Percentiles rank a stretch among this genome's conserved stretches.
phyloP scores from a whole-genome alignment of 2,329 filamentous ascomycete species.

The Cercospora canescens region DNA sequence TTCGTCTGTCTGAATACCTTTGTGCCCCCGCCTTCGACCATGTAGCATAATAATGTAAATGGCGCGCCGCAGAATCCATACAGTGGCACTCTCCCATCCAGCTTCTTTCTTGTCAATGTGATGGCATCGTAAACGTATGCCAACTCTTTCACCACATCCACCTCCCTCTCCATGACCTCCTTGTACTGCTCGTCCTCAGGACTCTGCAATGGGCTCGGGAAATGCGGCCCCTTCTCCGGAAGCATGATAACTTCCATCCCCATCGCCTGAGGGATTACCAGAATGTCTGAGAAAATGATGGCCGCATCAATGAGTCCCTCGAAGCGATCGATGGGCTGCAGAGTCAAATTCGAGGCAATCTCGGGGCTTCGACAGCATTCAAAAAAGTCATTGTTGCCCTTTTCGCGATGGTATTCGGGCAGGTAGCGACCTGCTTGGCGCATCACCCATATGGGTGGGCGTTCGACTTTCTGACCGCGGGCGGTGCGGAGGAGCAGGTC shows the following conservation, averaged over 20 bases:
- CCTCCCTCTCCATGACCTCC: conserved; percentile 70
- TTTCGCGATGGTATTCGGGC: conserved; percentile 95
- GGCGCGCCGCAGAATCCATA: conserved; percentile 97
- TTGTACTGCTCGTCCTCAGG: conserved; percentile 83
- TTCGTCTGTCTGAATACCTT: conserved; percentile 94
- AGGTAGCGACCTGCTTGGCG: conserved; percentile 97
- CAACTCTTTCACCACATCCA: conserved; percentile 82
- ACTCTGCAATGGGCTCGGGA: conserved; percentile 77
- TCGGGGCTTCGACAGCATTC: conserved; percentile 93
- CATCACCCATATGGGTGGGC: conserved; percentile 98
- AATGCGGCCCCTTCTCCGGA: conserved; percentile 94
- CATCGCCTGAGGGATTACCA: conserved; percentile 96
- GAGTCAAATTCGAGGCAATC: conserved; percentile 86
- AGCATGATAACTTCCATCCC: conserved; percentile 99
- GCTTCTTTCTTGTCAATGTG: conserved; percentile 82
- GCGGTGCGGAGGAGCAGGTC: conserved; percentile 89
- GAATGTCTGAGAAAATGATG: conserved; percentile 98
- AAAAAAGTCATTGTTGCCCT: conserved; percentile 91
- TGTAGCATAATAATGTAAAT: conserved; percentile 97
- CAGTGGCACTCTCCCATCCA: conserved; percentile 83
- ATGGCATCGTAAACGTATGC: conserved; percentile 97
- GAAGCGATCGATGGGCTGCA: conserved; percentile 93
- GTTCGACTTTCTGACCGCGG: conserved; percentile 85
- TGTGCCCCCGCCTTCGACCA: conserved; percentile 96
- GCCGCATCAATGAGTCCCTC: conserved; percentile 89